phyloP scores from a whole-genome alignment of 192 early-diverging fungal species.

The Glomus cerebriforme region DNA sequence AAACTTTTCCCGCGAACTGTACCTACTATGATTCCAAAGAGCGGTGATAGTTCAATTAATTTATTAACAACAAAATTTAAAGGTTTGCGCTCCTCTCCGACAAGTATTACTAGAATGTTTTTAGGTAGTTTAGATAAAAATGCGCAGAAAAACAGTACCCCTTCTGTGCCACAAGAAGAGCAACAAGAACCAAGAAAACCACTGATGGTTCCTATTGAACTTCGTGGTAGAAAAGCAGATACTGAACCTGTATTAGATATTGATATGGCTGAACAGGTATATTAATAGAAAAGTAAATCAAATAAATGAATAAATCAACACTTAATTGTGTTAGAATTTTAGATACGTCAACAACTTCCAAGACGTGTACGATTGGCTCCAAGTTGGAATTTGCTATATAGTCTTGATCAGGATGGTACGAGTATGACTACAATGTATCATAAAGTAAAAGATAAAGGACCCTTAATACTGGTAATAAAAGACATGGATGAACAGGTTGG shows the following conservation, averaged over 20 bases:
- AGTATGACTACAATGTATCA: slow-evolving; percentile 82
- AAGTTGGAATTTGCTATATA: slow-evolving; percentile 84
- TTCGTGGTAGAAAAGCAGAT: slow-evolving; percentile 46
- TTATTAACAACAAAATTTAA: slow-evolving; percentile 29
- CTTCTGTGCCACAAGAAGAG: slow-evolving; percentile 9
- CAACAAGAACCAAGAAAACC: background rate
- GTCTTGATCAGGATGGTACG: slow-evolving; percentile 92
- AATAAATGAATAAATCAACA: background rate
- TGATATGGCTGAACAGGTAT: slow-evolving; percentile 52
- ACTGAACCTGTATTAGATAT: slow-evolving; percentile 48
- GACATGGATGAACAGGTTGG: slow-evolving; percentile 58
- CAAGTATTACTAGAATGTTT: slow-evolving; percentile 5
- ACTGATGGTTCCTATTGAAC: slow-evolving; percentile 38
- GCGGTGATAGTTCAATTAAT: slow-evolving; percentile 3
- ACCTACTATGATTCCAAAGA: slow-evolving; percentile 26
- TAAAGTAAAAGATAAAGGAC: slow-evolving; percentile 63
- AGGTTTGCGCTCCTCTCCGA: background rate
- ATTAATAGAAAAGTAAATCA: background rate
- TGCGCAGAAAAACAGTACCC: background rate
- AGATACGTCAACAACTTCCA: slow-evolving; percentile 81
- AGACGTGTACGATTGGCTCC: slow-evolving; percentile 73
- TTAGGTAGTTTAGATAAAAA: slow-evolving; percentile 18
- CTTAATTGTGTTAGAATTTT: background rate
- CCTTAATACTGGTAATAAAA: slow-evolving; percentile 69
- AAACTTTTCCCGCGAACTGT: background rate